Evolutionary conservation across 192 early-diverging fungal genomes (phyloP).

Genomic region (Radiomyces spectabilis): DNA sequence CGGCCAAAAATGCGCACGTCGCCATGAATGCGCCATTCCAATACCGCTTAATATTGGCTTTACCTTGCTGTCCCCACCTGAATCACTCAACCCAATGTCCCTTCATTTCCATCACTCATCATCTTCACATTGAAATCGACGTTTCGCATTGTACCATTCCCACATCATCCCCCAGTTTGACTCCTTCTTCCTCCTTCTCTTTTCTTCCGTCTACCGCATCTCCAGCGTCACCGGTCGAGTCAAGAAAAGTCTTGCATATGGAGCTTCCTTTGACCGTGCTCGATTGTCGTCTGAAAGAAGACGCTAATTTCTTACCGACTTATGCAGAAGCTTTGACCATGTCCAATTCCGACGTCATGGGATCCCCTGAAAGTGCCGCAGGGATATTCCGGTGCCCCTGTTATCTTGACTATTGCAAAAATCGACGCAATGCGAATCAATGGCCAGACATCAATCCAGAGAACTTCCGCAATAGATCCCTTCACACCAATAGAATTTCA

Average conservation of each 20-base stretch:
- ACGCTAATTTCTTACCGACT: slow-evolving; percentile 14
- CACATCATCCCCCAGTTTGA: too few species aligned
- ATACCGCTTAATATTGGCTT: slow-evolving; percentile 8
- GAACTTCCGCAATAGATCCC: too few species aligned
- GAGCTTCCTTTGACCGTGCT: slow-evolving; percentile 24
- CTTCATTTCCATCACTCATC: too few species aligned
- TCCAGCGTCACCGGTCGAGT: too few species aligned
- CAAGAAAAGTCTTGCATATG: too few species aligned
- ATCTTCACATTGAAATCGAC: too few species aligned
- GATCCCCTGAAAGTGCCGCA: too few species aligned
- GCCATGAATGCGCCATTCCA: slow-evolving; percentile 9
- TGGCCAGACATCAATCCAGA: too few species aligned
- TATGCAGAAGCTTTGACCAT: slow-evolving; percentile 8
- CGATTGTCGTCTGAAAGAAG: slow-evolving; percentile 24
- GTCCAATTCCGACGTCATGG: neutral
- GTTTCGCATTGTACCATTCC: slow-evolving; percentile 16
- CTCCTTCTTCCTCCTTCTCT: too few species aligned
- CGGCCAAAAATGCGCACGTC: slow-evolving; percentile 19
- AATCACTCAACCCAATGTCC: slow-evolving; percentile 17
- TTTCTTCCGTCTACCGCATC: too few species aligned
- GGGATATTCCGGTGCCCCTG: slow-evolving; percentile 15
- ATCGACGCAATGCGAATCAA: too few species aligned
- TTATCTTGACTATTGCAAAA: slow-evolving; percentile 13
- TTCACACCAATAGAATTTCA: too few species aligned
- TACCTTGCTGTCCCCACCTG: slow-evolving; percentile 15